Evolutionary conservation across 169 alveolate species (phyloP).

Genomic region (Cyclospora cayetanensis): DNA sequence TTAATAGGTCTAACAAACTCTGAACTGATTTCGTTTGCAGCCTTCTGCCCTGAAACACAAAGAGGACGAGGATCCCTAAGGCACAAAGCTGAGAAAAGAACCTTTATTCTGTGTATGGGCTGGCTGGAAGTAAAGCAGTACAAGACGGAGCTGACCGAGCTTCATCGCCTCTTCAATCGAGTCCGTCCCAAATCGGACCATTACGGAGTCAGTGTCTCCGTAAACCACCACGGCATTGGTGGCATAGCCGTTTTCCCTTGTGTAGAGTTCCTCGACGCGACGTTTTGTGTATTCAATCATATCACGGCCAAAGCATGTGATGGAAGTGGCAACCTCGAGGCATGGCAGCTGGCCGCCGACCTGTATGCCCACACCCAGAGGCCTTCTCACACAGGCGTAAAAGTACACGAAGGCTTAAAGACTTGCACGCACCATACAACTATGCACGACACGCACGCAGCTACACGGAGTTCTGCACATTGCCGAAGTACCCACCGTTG

Average conservation of each 20-base stretch:
- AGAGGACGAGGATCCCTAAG: background rate
- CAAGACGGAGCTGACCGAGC: conserved; percentile 77
- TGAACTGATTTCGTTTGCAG: conserved; percentile 92
- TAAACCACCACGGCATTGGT: conserved; percentile 94
- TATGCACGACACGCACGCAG: background rate
- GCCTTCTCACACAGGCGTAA: too few relatives aligned
- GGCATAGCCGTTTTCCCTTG: conserved; percentile 89
- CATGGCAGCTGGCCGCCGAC: conserved; percentile 98
- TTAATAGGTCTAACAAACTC: conserved; percentile 94
- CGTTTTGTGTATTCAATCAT: conserved; percentile 88
- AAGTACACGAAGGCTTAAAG: background rate
- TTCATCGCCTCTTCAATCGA: conserved; percentile 93
- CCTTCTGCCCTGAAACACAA: conserved; percentile 85
- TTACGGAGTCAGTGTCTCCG: conserved; percentile 99
- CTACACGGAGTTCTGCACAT: background rate
- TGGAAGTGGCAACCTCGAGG: conserved; percentile 95
- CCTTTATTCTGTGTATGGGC: background rate
- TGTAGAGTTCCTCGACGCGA: conserved; percentile 77
- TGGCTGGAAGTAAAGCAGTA: too few relatives aligned
- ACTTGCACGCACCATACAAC: background rate
- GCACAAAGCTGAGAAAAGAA: background rate
- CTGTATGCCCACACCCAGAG: conserved; percentile 17
- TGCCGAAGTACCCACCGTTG: conserved; percentile 79
- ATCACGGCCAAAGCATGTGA: conserved; percentile 96
- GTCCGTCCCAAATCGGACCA: conserved; percentile 95